Percentiles rank a stretch among this genome's conserved stretches.
phyloP scores from a whole-genome alignment of 805 yeast species.

The Myxozyma geophila region DNA sequence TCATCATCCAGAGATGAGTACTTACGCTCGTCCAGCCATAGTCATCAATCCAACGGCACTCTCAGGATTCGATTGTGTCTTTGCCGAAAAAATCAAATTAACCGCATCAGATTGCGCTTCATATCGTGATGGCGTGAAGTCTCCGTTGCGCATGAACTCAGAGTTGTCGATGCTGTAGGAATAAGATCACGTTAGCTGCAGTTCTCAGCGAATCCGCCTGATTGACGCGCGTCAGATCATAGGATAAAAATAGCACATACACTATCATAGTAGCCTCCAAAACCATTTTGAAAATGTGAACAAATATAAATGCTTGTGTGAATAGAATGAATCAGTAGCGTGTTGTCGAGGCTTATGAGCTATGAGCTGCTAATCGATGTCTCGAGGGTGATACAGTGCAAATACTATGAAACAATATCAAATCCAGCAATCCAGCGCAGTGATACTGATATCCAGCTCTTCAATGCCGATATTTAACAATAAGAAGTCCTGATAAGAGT shows the following conservation, averaged over 20 bases:
- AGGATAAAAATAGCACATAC: conserved; percentile 39
- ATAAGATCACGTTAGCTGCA: conserved; percentile 2
- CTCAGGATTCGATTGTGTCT: conserved; percentile 89
- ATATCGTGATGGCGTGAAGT: conserved; percentile 82
- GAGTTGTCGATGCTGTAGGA: conserved; percentile 75
- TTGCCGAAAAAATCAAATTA: conserved; percentile 81
- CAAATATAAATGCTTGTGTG: background rate
- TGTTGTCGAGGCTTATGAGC: background rate
- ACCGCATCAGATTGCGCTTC: conserved; percentile 93
- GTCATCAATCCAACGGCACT: conserved; percentile 90
- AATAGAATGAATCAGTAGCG: background rate
- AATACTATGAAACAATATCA: background rate
- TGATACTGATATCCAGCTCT: background rate
- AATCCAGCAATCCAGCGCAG: background rate
- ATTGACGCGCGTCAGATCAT: too few species aligned
- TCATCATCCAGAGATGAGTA: background rate
- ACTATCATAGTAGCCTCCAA: conserved; percentile 95
- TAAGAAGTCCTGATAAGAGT: too few species aligned
- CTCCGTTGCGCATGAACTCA: conserved; percentile 95
- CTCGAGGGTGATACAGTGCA: too few species aligned
- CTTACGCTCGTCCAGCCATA: conserved; percentile 67
- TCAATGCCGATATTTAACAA: too few species aligned
- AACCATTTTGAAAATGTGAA: conserved; percentile 53
- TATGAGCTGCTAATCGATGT: background rate
- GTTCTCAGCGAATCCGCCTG: too few species aligned